Evolutionary conservation across 441 rosid genomes (phyloP).

Genomic region (Raphanus hybrid): DNA sequence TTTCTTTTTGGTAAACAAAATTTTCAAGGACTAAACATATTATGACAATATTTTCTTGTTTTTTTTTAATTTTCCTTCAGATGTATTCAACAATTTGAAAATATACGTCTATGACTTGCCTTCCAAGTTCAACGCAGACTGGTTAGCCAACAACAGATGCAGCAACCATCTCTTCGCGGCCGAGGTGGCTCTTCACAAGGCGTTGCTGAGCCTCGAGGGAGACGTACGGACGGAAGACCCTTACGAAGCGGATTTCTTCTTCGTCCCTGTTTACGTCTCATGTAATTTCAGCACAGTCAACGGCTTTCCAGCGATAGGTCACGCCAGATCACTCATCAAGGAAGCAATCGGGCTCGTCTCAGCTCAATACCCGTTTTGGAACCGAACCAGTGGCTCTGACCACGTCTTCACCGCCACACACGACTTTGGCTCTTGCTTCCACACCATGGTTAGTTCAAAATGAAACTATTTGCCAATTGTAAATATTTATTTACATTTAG

Average conservation of each 20-base stretch:
- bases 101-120: conserved; percentile 80
- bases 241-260: conserved; percentile 84
- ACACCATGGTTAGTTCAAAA: conserved; percentile 39
- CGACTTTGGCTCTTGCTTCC: conserved; percentile 69
- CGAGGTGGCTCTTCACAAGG: conserved; percentile 87
- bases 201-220: conserved; percentile 51
- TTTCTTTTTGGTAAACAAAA: not conserved
- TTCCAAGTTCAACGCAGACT: conserved; percentile 71
- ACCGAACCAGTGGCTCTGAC: conserved; percentile 75
- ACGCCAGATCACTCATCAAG: conserved; percentile 70
- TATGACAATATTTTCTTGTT: not conserved
- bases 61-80: conserved; percentile 24
- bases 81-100: conserved; percentile 64
- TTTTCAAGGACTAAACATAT: not conserved
- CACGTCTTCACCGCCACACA: conserved; percentile 89
- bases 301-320: conserved; percentile 95
- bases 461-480: too few species aligned
- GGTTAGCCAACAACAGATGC: conserved; percentile 84
- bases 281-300: conserved; percentile 92
- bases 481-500: not conserved
- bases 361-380: conserved; percentile 73
- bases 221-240: conserved; percentile 79
- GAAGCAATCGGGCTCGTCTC: conserved; percentile 70
- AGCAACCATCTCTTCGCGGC: conserved; percentile 86
- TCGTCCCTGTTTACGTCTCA: conserved; percentile 89